Base-by-base conservation (phyloP, 2,329 filamentous ascomycete genomes). In the Colletotrichum salicis region DNA sequence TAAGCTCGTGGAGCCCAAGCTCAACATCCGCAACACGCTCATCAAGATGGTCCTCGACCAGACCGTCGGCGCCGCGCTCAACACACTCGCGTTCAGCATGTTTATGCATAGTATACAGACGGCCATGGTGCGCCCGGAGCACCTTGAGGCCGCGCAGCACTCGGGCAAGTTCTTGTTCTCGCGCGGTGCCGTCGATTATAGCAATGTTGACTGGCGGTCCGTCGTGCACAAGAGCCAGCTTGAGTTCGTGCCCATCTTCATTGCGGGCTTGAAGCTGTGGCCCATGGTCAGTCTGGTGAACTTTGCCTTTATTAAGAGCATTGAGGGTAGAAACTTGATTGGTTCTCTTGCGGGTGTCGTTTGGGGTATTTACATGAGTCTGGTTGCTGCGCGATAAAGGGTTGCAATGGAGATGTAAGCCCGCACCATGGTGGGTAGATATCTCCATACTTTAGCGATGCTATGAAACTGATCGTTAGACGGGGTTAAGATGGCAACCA, bases 361-460 rank as follows among this genome's bases (percentile, higher is more conserved):
- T 15, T 96, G 93, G 93, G 91, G 91, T 0, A 85, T 95, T 54
- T 95, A 93, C 79, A 84, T 95, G 82, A 94, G 92, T 78, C 82
- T 95, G 77, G 81, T 90, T 74, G 87, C 86, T 54, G 82, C 81
- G 24, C 62, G 72, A 61, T 74, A 57, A 60, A 73, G 35, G 76
- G 0, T 2, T 2, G 15, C 15, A n/a, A 22, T n/a, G 22, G 56
- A 29, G 19, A 31, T 31, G 27, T 29, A 22, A n/a, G 33, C 52
- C 61, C 15, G 7, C 61, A 10, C 10, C 19, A 2, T n/a, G 41
- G 19, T 11, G 4, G 41, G 41, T 29, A 29, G 4, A 29, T 29
- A 11, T 4, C 19, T n/a, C 41, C 41, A n/a, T 48, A 10, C 37
- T 19, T 22, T 48, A 8, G 19, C 19, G n/a, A 41, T 15, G 54